Evolutionary conservation across 2,329 filamentous ascomycete species (phyloP), one percentile per base, ranked within the genome.

Genomic region (Aspergillus piperis): DNA sequence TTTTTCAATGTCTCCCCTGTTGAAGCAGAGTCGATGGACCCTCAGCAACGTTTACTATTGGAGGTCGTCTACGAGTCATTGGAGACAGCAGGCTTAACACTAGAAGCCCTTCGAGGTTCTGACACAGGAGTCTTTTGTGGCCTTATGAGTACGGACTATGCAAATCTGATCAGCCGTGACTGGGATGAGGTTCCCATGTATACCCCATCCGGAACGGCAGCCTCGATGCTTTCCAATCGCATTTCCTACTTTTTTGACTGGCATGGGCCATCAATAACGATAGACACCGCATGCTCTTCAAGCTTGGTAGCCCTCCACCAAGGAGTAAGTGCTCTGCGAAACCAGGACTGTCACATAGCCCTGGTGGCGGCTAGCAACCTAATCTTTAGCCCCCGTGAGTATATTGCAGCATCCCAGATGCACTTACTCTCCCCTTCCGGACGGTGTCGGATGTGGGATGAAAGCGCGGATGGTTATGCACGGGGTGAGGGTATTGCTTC

Each of bases 401-500:
- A 70, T 55, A 68, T 77, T 8, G 68, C 71, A 4, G 67, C 72
- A 58, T 70, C 69, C 52, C 71, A 74, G 23, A 58, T 71, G 19
- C 64, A 80, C 68, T 68, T 85, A 51, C 78, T 87, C 23, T 83
- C 82, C 1, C 79, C 83, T 30, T 78, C 80, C 0, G 83, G 83
- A 1, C 77, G 80, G 39, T 85, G 81, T 13, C 80, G 79, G 53
- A 82, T 78, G 71, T 82, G 76, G 72, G 78, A 81, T 62, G 71
- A 67, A 2, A 68, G 68, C 2, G 84, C 81, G 0, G 72, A 84
- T 63, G 84, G 82, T 7, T 84, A 78, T 68, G 82, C 75, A 27
- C 77, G 83, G 0, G 83, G 81, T 10, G 85, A 87, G 54, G 84
- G 83, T 0, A 70, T 84, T 10, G 78, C 78, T 0, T 72, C 75